phyloP scores from a whole-genome alignment of 257 asterid genomes.

The Jacaranda copaia region DNA sequence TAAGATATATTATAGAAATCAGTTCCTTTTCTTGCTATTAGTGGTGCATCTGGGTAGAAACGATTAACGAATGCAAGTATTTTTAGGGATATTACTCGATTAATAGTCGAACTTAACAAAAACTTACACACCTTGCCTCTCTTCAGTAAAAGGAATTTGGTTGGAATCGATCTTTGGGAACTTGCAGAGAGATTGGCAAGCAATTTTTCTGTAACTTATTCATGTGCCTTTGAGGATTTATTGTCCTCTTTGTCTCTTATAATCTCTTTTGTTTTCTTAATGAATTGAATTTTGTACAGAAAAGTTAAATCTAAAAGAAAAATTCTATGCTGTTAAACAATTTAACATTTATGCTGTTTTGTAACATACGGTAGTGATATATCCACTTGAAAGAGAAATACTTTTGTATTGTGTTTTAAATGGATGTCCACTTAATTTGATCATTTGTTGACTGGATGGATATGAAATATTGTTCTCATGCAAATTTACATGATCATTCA shows the following conservation, averaged over 20 bases:
- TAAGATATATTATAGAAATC: not conserved
- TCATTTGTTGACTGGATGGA: no score
- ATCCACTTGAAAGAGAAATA: not conserved
- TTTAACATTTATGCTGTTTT: not conserved
- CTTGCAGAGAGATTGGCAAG: not conserved
- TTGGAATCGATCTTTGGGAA: not conserved
- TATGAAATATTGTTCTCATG: no score
- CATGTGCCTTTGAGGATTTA: no score
- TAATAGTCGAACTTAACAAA: not conserved
- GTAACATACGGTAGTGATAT: conserved; percentile 19
- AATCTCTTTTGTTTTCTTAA: not conserved
- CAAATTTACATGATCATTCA: no score
- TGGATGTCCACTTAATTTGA: not conserved
- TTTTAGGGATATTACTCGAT: not conserved
- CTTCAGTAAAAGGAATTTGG: not conserved
- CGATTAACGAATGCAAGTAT: not conserved
- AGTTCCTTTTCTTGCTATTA: not conserved
- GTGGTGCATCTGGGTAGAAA: not conserved
- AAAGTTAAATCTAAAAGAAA: no score
- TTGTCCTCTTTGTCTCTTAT: not conserved
- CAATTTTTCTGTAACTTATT: no score
- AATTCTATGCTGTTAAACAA: not conserved
- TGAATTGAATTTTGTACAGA: not conserved
- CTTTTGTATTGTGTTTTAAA: not conserved
- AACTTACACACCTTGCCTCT: not conserved